phyloP scores from a whole-genome alignment of 2,329 filamentous ascomycete genomes.

The Trichoderma koningii region DNA sequence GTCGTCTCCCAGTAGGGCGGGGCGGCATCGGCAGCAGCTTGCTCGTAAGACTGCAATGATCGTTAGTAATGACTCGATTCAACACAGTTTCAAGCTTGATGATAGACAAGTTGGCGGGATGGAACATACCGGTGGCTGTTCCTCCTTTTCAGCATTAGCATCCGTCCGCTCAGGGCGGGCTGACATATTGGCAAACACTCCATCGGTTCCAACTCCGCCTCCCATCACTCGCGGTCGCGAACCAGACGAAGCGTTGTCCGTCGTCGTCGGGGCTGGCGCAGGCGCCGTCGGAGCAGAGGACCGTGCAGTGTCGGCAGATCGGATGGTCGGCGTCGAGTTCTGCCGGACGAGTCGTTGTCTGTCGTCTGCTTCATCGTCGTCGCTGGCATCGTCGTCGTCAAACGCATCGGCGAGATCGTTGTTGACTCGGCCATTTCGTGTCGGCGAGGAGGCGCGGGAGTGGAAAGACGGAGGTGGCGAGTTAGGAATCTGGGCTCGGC shows the following conservation, averaged over 20 bases:
- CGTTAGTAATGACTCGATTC: neutral
- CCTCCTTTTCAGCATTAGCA: slow-evolving; percentile 68
- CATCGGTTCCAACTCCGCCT: slow-evolving; percentile 79
- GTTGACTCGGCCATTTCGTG: slow-evolving; percentile 58
- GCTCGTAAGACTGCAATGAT: slow-evolving; percentile 81
- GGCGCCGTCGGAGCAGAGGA: slow-evolving; percentile 6
- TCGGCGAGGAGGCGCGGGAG: slow-evolving; percentile 69
- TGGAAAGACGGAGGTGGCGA: slow-evolving; percentile 83
- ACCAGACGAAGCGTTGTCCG: slow-evolving; percentile 38
- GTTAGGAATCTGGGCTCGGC: slow-evolving; percentile 52
- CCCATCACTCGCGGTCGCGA: slow-evolving; percentile 61
- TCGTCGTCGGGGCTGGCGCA: slow-evolving; percentile 32
- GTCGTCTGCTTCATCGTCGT: slow-evolving; percentile 77
- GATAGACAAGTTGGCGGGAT: neutral
- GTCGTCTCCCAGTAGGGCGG: slow-evolving; percentile 99
- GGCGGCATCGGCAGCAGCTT: slow-evolving; percentile 92
- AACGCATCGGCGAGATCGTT: slow-evolving; percentile 91
- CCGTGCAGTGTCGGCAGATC: slow-evolving; percentile 26
- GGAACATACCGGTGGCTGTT: slow-evolving; percentile 82
- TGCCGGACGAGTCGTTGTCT: slow-evolving; percentile 82
- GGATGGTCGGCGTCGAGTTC: slow-evolving; percentile 44
- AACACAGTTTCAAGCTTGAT: neutral
- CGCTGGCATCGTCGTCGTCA: slow-evolving; percentile 75
- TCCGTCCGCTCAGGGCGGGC: slow-evolving; percentile 84
- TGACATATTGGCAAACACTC: slow-evolving; percentile 92